phyloP scores from a whole-genome alignment of 805 yeast genomes.

The Suhomyces emberorum region DNA sequence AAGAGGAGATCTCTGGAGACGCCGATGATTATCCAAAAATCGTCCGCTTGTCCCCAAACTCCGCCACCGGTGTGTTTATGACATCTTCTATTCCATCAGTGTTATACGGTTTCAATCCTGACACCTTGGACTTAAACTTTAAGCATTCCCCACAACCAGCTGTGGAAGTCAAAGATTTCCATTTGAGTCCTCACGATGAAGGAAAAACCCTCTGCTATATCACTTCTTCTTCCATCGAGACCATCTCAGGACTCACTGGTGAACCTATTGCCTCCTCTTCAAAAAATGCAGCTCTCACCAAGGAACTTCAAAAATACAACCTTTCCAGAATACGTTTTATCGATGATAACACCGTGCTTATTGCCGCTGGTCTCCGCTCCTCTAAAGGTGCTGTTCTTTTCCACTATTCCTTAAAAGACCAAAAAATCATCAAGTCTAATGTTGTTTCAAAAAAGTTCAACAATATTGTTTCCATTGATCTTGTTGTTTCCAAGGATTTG shows the following conservation, averaged over 20 bases:
- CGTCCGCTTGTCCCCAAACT: slow-evolving; percentile 55
- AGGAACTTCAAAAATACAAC: slow-evolving; percentile 21
- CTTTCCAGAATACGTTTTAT: slow-evolving; percentile 45
- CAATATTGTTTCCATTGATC: slow-evolving; percentile 52
- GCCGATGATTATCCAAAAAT: slow-evolving; percentile 61
- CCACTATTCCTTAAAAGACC: slow-evolving; percentile 41
- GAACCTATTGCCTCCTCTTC: slow-evolving; percentile 25
- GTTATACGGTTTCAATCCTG: slow-evolving; percentile 58
- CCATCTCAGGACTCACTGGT: slow-evolving; percentile 50
- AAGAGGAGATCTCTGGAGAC: slow-evolving; percentile 36
- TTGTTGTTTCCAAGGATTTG: slow-evolving; percentile 41
- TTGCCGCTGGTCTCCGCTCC: slow-evolving; percentile 28
- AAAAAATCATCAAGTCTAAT: slow-evolving; percentile 40
- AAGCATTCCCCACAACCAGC: slow-evolving; percentile 53
- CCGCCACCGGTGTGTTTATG: slow-evolving; percentile 63
- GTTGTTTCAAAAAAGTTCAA: slow-evolving; percentile 47
- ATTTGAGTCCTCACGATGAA: slow-evolving; percentile 54
- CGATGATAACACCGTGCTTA: slow-evolving; percentile 27
- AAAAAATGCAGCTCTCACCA: slow-evolving; percentile 16
- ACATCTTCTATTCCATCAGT: slow-evolving; percentile 65
- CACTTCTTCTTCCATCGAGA: slow-evolving; percentile 51
- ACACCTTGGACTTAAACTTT: slow-evolving; percentile 49
- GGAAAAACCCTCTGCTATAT: slow-evolving; percentile 64
- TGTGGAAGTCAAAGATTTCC: slow-evolving; percentile 57
- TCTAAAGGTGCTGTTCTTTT: slow-evolving; percentile 41